Evolutionary conservation across 805 yeast species (phyloP).

Genomic region (Metschnikowia baotianmanensis): DNA sequence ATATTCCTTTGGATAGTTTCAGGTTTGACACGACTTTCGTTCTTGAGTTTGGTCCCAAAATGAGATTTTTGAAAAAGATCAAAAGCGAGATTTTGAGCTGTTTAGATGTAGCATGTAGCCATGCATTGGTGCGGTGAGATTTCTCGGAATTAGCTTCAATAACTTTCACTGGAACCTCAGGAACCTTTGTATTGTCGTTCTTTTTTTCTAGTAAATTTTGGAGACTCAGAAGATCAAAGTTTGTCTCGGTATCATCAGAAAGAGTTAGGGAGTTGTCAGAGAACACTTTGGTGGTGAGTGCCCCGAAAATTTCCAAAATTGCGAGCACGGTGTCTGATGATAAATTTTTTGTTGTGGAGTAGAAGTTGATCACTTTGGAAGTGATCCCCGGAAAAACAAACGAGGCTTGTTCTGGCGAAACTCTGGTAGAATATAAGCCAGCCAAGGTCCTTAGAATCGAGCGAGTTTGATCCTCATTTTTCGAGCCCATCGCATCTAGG

Average conservation of each 20-base stretch:
- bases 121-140: conserved; percentile 22
- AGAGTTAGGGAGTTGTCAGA: conserved; percentile 23
- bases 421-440: conserved; percentile 15
- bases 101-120: conserved; percentile 39
- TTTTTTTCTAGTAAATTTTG: too few relatives aligned
- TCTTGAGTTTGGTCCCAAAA: conserved; percentile 19
- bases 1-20: conserved; percentile 22
- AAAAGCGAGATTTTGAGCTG: conserved; percentile 36
- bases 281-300: conserved; percentile 29
- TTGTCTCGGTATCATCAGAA: conserved; percentile 1
- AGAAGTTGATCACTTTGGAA: conserved; percentile 32
- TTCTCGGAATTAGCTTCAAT: neutral
- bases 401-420: conserved; percentile 33
- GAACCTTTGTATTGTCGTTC: too few relatives aligned
- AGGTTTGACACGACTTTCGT: conserved; percentile 24
- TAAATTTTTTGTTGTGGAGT: conserved; percentile 20
- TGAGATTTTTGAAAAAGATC: conserved; percentile 29
- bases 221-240: conserved; percentile 2
- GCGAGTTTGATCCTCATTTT: neutral
- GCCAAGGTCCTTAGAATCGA: conserved; percentile 13
- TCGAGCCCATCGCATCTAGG: conserved; percentile 9
- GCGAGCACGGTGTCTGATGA: conserved; percentile 23
- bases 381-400: conserved; percentile 41
- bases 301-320: conserved; percentile 23
- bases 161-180: neutral